These are phyloP conservation scores for Candida ponderosae DNA, from an alignment of 805 yeast genomes.

Conservation along the genomic window DNA sequence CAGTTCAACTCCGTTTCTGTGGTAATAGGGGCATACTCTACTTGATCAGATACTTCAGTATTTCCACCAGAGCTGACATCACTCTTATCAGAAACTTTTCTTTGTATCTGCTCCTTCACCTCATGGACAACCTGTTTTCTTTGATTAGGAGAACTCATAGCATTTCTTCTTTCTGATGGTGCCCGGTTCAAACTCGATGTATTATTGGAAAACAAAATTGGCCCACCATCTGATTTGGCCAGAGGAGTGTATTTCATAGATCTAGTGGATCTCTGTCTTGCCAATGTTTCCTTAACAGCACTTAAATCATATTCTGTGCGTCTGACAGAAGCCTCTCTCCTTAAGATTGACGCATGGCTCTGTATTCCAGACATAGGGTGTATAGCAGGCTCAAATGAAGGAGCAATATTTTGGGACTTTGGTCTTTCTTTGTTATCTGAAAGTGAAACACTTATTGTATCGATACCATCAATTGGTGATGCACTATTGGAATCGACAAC, in stretches of 20 bases:
- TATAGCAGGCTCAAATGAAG: neutral
- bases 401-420: neutral
- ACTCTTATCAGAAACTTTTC: neutral
- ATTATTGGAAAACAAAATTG: constrained; percentile 6
- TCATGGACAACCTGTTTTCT: neutral
- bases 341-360: constrained; percentile 1
- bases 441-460: neutral
- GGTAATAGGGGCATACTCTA: constrained; percentile 3
- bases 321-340: constrained; percentile 1
- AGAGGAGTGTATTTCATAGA: neutral
- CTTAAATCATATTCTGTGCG: constrained; percentile 5
- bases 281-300: constrained; percentile 4
- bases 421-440: no score
- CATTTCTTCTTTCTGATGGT: neutral
- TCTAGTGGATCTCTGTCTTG: constrained; percentile 8
- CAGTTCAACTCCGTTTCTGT: constrained; percentile 9
- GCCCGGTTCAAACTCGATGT: constrained; percentile 1
- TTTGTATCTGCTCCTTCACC: neutral
- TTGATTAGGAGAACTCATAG: neutral
- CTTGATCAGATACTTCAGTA: neutral
- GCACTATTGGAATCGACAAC: neutral
- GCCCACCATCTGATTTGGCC: constrained; percentile 1
- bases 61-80: neutral
- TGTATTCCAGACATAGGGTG: neutral
- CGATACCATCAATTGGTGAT: neutral